Evolutionary conservation across 2,329 filamentous ascomycete species (phyloP).

Genomic region (Colletotrichum camelliae): DNA sequence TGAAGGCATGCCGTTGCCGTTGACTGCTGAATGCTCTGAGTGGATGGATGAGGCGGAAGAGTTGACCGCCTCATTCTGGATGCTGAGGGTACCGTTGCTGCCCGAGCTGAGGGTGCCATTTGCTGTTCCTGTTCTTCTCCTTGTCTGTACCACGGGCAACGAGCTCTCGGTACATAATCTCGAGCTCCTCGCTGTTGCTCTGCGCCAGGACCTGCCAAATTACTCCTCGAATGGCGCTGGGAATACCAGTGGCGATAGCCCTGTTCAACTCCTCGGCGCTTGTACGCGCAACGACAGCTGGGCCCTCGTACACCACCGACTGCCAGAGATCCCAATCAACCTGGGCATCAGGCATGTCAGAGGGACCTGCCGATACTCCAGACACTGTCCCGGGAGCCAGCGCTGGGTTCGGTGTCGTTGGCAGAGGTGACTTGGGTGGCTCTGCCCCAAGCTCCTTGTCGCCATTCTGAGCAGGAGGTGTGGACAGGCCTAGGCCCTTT

Average conservation of each 20-base stretch:
- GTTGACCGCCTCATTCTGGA: constrained; percentile 68
- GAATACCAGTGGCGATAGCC: constrained; percentile 92
- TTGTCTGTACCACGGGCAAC: constrained; percentile 81
- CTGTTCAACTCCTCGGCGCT: constrained; percentile 89
- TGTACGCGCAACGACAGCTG: constrained; percentile 83
- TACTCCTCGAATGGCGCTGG: constrained; percentile 93
- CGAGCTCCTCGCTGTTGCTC: constrained; percentile 91
- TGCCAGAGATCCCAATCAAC: constrained; percentile 99
- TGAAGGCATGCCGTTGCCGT: constrained; percentile 61
- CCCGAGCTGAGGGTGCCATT: constrained; percentile 56
- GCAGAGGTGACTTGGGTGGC: constrained; percentile 47
- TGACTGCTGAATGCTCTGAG: constrained; percentile 73
- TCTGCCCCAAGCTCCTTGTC: constrained; percentile 16
- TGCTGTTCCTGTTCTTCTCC: constrained; percentile 68
- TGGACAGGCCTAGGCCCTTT: constrained; percentile 26
- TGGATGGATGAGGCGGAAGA: constrained; percentile 88
- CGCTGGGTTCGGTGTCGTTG: constrained; percentile 69
- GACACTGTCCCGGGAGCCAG: constrained; percentile 86
- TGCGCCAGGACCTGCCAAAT: constrained; percentile 98
- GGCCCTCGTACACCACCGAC: constrained; percentile 91
- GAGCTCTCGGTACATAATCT: constrained; percentile 84
- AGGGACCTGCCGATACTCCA: constrained; percentile 78
- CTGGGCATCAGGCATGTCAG: constrained; percentile 70
- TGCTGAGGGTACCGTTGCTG: constrained; percentile 60
- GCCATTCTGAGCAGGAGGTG: constrained; percentile 27